These are phyloP conservation scores for Penicillium coprophilum DNA, from an alignment of 495 filamentous ascomycete genomes.

Conservation along the genomic window DNA sequence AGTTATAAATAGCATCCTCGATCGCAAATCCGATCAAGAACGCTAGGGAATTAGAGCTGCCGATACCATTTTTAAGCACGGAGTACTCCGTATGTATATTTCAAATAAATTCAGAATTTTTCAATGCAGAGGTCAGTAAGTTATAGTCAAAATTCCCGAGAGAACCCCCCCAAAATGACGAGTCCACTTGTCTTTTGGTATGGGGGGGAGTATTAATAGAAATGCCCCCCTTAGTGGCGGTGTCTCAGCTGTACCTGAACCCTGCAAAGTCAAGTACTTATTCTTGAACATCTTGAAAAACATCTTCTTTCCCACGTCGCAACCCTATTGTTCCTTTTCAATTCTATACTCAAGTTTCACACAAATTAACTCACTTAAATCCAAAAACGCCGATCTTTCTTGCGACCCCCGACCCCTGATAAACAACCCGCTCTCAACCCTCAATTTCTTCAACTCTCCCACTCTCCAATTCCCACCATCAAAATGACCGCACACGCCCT, in stretches of 20 bases:
- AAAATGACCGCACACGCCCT: constrained; percentile 21
- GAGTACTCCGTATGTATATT: not conserved
- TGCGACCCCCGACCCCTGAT: constrained; percentile 12
- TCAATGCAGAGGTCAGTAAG: not conserved
- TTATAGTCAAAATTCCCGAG: not conserved
- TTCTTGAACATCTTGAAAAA: not conserved
- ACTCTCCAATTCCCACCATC: not conserved
- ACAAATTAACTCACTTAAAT: not conserved
- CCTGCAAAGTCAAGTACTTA: constrained; percentile 2
- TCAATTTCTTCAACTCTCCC: constrained; percentile 3
- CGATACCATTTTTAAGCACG: not conserved
- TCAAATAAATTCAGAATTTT: not conserved
- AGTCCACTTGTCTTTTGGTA: constrained; percentile 6
- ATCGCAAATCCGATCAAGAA: not conserved
- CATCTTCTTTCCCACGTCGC: not conserved
- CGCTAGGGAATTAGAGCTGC: not conserved
- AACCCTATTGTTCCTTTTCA: not conserved
- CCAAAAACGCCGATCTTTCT: constrained; percentile 21
- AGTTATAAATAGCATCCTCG: constrained; percentile 17
- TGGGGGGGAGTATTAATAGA: constrained; percentile 9
- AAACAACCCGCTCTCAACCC: constrained; percentile 1
- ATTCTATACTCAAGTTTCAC: not conserved
- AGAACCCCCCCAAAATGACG: not conserved
- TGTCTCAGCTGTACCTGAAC: constrained; percentile 11
- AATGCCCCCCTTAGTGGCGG: constrained; percentile 2